These are phyloP conservation scores for Amanita phalloides DNA, from an alignment of 768 basidiomycete species.

Conservation along the genomic window DNA sequence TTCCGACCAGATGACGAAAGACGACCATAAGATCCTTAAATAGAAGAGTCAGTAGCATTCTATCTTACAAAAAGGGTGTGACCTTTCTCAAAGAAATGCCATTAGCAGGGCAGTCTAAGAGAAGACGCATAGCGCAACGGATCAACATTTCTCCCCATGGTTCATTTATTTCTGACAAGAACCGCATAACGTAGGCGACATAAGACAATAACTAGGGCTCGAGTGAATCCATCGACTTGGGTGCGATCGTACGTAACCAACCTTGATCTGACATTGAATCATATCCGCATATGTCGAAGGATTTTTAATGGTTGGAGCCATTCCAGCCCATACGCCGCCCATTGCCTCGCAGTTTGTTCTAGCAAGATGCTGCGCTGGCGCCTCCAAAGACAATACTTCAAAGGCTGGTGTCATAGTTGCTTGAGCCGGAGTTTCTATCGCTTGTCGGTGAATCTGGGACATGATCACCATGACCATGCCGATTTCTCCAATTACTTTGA, in stretches of 20 bases:
- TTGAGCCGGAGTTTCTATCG: constrained; percentile 57
- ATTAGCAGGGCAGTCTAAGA: constrained; percentile 89
- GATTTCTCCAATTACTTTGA: constrained; percentile 92
- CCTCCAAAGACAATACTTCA: constrained; percentile 66
- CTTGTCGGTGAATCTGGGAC: constrained; percentile 65
- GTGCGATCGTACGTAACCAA: constrained; percentile 19
- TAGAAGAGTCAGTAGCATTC: not conserved
- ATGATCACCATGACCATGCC: constrained; percentile 87
- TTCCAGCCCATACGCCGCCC: constrained; percentile 76
- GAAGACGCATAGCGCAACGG: constrained; percentile 68
- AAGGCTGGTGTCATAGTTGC: constrained; percentile 71
- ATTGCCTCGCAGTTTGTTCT: constrained; percentile 72
- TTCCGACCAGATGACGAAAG: constrained; percentile 79
- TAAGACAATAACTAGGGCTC: constrained; percentile 73
- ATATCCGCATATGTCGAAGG: constrained; percentile 69
- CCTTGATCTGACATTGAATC: constrained; percentile 86
- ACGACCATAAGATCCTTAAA: constrained; percentile 84
- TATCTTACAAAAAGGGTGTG: not conserved
- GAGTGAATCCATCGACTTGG: not conserved
- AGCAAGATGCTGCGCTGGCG: constrained; percentile 71
- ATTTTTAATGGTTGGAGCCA: constrained; percentile 70
- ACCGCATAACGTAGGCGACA: constrained; percentile 80
- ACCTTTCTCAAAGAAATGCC: constrained; percentile 79
- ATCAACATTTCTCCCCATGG: constrained; percentile 76
- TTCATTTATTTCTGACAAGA: constrained; percentile 46